Base-by-base conservation (phyloP, 345 rosid species). In the Reutealis trisperma region DNA sequence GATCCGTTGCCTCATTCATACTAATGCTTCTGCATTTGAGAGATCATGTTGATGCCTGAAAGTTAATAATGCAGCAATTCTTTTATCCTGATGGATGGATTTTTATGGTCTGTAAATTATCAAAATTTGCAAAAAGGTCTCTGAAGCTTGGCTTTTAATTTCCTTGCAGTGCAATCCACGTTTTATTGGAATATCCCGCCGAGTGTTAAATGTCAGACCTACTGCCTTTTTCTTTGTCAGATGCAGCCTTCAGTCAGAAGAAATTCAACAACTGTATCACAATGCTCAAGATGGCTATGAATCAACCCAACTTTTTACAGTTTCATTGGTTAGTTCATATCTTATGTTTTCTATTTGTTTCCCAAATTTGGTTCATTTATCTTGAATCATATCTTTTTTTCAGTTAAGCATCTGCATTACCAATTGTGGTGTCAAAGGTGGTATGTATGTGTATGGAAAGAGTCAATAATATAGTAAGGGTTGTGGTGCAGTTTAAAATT, bases 221-320 rank as follows among this genome's bases (percentile, higher is more conserved):
- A 77, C 96, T 84, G 89, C 90, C 63, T 95, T 93, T 89, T 93
- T 93, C 94, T 90, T 79, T 71, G 78, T 93, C 83, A 89, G 84
- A 82, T 92, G 98, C 80, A 79, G 80, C 77, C 89, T 92, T 72
- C 83, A 65, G 58, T 92, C 98, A 19, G 83, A 90, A 75, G 98
- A 93, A 81, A 84, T 95, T 84, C 92, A 84, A 27, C 85, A 77
- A 41, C 74, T 88, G 54, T 93, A 93, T 81, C 83, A 88, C 63
- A 78, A 64, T 32, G 98, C 99, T 70, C 89, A 90, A 80, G 99
- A 95, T 86, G 94, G 91, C 74, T 95, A 78, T 77, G 99, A 95
- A 85, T 95, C 99, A 70, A 91, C 92, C 72, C 91, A 89, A 73
- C 89, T 95, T 54, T 85, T 83, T 86, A 83, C 94, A 16, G 90